Evolutionary conservation across 306 rosid species (phyloP).

Genomic region (Fragaria vesca): DNA sequence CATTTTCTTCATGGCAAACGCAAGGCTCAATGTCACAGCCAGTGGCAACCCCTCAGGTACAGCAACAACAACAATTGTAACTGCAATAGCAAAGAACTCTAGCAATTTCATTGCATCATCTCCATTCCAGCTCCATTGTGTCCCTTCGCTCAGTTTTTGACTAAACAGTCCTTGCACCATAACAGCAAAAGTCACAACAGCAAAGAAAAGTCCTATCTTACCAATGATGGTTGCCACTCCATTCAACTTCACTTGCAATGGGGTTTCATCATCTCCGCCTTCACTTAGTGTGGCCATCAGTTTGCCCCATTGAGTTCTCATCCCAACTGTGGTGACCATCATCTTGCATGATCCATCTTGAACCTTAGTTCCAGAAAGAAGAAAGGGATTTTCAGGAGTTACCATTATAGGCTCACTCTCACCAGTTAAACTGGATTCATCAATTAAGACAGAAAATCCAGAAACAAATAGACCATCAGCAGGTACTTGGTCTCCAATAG

Average conservation of each 20-base stretch:
- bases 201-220: constrained; percentile 87
- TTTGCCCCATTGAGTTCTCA: constrained; percentile 99
- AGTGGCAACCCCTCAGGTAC: constrained; percentile 96
- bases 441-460: constrained; percentile 79
- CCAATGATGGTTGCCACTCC: constrained; percentile 98
- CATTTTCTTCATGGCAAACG: constrained; percentile 98
- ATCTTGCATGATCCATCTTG: constrained; percentile 95
- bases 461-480: constrained; percentile 87
- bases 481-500: constrained; percentile 92
- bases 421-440: constrained; percentile 94
- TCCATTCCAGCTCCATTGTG: constrained; percentile 66
- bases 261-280: constrained; percentile 98
- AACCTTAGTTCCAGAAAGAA: constrained; percentile 92
- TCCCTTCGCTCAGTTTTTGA: constrained; percentile 60
- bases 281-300: constrained; percentile 93
- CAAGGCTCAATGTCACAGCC: constrained; percentile 96
- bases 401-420: constrained; percentile 94
- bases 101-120: constrained; percentile 76
- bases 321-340: constrained; percentile 90
- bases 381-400: constrained; percentile 65
- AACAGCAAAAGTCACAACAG: constrained; percentile 79
- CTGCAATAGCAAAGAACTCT: constrained; percentile 88
- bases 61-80: constrained; percentile 95
- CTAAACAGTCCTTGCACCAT: constrained; percentile 69
- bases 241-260: constrained; percentile 88